A percentile compares a stretch with the other conserved stretches of the same genome.
These are phyloP conservation scores for Penicillium vulpinum DNA, from an alignment of 2,329 filamentous ascomycete species.

Conservation along the genomic window DNA sequence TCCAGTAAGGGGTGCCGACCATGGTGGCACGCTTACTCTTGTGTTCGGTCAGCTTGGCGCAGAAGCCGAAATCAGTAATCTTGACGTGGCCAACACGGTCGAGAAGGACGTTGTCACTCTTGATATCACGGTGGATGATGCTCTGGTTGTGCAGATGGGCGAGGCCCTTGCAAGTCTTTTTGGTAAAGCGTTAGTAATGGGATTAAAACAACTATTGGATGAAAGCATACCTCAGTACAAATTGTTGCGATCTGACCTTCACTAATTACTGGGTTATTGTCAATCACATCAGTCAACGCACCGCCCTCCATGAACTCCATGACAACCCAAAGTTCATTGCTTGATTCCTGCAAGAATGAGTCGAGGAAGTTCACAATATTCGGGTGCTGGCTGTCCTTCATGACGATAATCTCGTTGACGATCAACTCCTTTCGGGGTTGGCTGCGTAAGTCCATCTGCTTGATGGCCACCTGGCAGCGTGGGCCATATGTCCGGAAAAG, in stretches of 20 bases:
- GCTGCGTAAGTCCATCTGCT: conserved; percentile 98
- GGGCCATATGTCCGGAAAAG: conserved; percentile 76
- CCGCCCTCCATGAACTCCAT: conserved; percentile 99
- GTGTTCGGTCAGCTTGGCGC: conserved; percentile 94
- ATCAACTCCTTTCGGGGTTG: conserved; percentile 97
- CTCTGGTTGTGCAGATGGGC: conserved; percentile 93
- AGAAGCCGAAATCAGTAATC: conserved; percentile 99
- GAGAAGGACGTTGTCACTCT: conserved; percentile 96
- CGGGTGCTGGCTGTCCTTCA: conserved; percentile 97
- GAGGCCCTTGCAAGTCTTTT: conserved; percentile 90
- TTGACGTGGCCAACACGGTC: conserved; percentile 95
- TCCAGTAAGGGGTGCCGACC: conserved; percentile 99
- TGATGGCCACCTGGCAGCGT: conserved; percentile 91
- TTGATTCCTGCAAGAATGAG: conserved; percentile 92
- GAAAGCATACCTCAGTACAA: conserved; percentile 76
- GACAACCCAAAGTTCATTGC: conserved; percentile 95
- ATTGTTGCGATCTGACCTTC: conserved; percentile 98
- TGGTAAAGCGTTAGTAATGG: conserved; percentile 15
- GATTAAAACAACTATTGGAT: not conserved
- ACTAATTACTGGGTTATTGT: conserved; percentile 90
- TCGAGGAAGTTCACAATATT: conserved; percentile 99
- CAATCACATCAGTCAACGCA: conserved; percentile 95
- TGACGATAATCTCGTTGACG: conserved; percentile 99
- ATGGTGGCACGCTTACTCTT: conserved; percentile 98
- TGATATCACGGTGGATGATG: conserved; percentile 99